Base-by-base conservation (phyloP, 2,329 filamentous ascomycete genomes). In the Fusarium brachygibbosum region DNA sequence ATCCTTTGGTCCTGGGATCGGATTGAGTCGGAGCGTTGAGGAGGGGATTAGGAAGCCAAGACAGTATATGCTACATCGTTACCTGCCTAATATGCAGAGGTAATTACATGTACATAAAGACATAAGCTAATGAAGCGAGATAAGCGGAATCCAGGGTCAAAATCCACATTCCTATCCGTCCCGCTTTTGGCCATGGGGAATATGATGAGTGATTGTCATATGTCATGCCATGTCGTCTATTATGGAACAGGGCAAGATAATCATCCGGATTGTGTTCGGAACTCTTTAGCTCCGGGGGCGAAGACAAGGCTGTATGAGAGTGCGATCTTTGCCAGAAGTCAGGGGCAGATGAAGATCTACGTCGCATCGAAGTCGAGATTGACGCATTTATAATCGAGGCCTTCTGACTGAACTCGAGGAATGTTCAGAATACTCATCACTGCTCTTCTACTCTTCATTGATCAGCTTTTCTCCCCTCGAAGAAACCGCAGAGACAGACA, bases 251-350 rank as follows among this genome's bases (percentile, higher is more conserved):
- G 0, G 6, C 17, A 62, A 61, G 58, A 61, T 16, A 62, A 62
- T 62, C 2, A 13, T 10, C 16, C 58, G 58, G 58, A 5, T 34
- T 13, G 10, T 6, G 8, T 54, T 19, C 32, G 14, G 38, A 29
- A 14, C n/a, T 13, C 11, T 16, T 5, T 10, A 16, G 16, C 3
- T 7, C 19, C 6, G 9, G 23, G 11, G 16, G 6, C 23, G 19
- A 21, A 6, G 16, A 4, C 1, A 35, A n/a, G 21, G 6, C 14
- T 10, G 4, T 5, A 4, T 2, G 8, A 10, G 9, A 16, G 2
- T 4, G 32, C 8, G 6, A 21, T 28, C 2, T 2, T 8, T 14
- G 6, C 11, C 9, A 1, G 4, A 13, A 1, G 19, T 3, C 12
- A 5, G n/a, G 42, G 25, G 7, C 7, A 31, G 13, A 4, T 19